These are phyloP conservation scores for Fusarium sp. DNA, from an alignment of 2,329 filamentous ascomycete genomes.

Conservation along the genomic window DNA sequence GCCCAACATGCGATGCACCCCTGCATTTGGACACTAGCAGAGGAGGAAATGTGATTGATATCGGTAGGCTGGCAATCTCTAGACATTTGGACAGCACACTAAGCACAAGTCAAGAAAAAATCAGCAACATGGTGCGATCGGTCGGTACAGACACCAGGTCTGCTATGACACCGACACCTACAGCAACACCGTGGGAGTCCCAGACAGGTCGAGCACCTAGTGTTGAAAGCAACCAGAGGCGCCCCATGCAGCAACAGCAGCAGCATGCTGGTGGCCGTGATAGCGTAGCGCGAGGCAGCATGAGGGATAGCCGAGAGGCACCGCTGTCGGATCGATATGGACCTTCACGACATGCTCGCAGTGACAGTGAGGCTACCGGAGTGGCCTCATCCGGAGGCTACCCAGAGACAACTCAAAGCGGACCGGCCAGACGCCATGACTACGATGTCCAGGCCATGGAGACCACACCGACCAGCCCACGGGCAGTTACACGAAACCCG, in stretches of 20 bases:
- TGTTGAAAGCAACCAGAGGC: constrained; percentile 56
- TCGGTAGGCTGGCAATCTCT: constrained; percentile 68
- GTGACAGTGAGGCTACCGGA: constrained; percentile 82
- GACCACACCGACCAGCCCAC: constrained; percentile 80
- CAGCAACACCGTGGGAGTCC: constrained; percentile 74
- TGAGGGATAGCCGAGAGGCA: constrained; percentile 64
- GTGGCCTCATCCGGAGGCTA: constrained; percentile 83
- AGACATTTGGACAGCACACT: constrained; percentile 43
- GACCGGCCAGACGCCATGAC: constrained; percentile 81
- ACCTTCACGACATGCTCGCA: constrained; percentile 73
- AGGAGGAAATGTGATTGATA: constrained; percentile 90
- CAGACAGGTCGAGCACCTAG: constrained; percentile 68
- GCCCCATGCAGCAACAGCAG: constrained; percentile 45
- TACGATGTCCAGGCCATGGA: constrained; percentile 98
- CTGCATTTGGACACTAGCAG: constrained; percentile 92
- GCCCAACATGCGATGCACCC: constrained; percentile 92
- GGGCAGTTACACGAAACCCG: constrained; percentile 79
- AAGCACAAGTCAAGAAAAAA: constrained; percentile 77
- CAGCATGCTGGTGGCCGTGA: constrained; percentile 50
- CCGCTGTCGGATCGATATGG: constrained; percentile 60
- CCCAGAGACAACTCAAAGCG: constrained; percentile 78
- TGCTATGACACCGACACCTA: constrained; percentile 65
- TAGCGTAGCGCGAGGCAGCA: constrained; percentile 55
- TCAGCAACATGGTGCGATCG: constrained; percentile 91
- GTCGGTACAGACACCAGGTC: constrained; percentile 74